Base-by-base conservation (phyloP, 176 grass and related monocot species). In the Canna indica region DNA sequence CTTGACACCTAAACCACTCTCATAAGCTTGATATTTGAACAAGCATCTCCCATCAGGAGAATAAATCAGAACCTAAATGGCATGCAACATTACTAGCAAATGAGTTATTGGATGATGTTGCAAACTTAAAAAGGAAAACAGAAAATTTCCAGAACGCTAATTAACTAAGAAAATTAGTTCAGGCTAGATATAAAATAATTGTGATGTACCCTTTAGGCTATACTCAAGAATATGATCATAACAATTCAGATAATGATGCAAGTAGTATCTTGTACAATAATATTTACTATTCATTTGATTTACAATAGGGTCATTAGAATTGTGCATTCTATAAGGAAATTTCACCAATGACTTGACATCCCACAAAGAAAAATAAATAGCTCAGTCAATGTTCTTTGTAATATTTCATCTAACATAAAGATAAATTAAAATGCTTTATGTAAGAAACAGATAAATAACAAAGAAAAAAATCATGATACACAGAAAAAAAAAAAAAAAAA, bases 1-100 rank as follows among this genome's bases (percentile, higher is more conserved):
- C 90, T 99, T 99, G 32, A 93, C 94, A 59, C 94, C 94, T 77
- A 99, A 80, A 28, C 89, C 89, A 73, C 84, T 90, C 75, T 99
- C 94, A 80, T 93, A 99, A 25, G 94, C 84, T 61, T 85, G 79
- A 76, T 93, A 99, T 69, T 99, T 93, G 77, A 78, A 91, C 22
- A 99, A 56, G 75, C 89, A 99, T 77, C 94, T 90, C 72, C 94
- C 89, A 50, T 99, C 94, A 2, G 89, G 89, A 11, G 94, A 99
- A 86, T 93, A 99, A 80, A 99, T 82, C 28, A 99, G 64, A 87
- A 99, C 78, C 84, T 90, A 77, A 64, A 80, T 75, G 36, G 73
- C 25, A 57, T 47, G 60, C 59, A 67, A 47, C 39, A 73, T 44
- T 45, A 69, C 26, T 45, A 28, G 29, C 45, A 26, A 54, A 36